Percentiles rank a stretch among this genome's conserved stretches.
Evolutionary conservation across 768 basidiomycete genomes (phyloP).

Genomic region (Termitomyces eurrhizus): DNA sequence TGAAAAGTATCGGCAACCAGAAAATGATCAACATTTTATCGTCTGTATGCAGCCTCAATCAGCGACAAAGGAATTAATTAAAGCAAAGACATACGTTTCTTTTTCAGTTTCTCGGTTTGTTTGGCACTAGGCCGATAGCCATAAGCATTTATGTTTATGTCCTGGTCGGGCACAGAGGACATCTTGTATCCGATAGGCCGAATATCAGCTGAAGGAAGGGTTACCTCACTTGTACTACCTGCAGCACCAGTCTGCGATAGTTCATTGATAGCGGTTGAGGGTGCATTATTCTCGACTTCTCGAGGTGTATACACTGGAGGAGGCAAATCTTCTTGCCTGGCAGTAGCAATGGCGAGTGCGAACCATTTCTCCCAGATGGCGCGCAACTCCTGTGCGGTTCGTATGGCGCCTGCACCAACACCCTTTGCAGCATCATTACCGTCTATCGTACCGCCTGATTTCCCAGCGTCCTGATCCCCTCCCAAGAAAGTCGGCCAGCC

Average conservation of each 20-base stretch:
- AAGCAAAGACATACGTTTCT: conserved; percentile 57
- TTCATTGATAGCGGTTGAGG: conserved; percentile 9
- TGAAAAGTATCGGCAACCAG: conserved; percentile 80
- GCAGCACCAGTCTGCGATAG: conserved; percentile 3
- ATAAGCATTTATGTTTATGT: conserved; percentile 68
- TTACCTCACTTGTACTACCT: conserved; percentile 5
- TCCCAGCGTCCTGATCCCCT: conserved; percentile 34
- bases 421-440: conserved; percentile 32
- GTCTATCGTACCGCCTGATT: conserved; percentile 22
- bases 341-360: conserved; percentile 47
- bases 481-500: conserved; percentile 64
- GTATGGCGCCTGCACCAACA: conserved; percentile 38
- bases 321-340: conserved; percentile 49
- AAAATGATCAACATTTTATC: conserved; percentile 84
- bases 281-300: conserved; percentile 24
- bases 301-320: conserved; percentile 75
- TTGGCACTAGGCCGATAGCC: conserved; percentile 54
- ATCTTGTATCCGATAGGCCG: conserved; percentile 44
- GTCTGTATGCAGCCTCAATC: conserved; percentile 38
- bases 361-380: conserved; percentile 79
- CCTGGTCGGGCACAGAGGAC: conserved; percentile 53
- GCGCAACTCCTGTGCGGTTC: conserved; percentile 59
- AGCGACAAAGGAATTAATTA: background rate
- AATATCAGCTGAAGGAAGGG: conserved; percentile 27
- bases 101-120: conserved; percentile 44